Percentiles rank a stretch among this genome's conserved stretches.
These are phyloP conservation scores for Cubamyces lactineus DNA, from an alignment of 768 basidiomycete species.

Conservation along the genomic window DNA sequence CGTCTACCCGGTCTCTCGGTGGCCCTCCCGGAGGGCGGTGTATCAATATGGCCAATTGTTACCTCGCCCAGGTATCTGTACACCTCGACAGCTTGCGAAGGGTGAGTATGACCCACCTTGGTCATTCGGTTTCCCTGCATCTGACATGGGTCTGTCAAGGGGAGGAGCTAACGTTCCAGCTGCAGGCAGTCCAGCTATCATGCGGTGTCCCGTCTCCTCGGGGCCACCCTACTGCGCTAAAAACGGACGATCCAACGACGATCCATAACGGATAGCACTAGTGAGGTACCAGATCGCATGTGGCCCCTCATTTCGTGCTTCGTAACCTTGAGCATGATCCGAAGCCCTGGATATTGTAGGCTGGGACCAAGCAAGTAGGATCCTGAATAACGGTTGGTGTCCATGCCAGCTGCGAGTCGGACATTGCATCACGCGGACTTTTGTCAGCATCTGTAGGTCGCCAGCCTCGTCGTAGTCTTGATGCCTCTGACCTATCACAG, in stretches of 20 bases:
- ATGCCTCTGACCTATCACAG: conserved; percentile 16
- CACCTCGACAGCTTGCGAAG: not conserved
- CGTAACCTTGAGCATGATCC: not conserved
- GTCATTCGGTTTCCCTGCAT: no score
- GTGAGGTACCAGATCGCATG: not conserved
- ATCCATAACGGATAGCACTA: not conserved
- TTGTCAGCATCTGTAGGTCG: conserved; percentile 6
- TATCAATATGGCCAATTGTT: not conserved
- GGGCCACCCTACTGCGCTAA: not conserved
- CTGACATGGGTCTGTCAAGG: not conserved
- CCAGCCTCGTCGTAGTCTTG: not conserved
- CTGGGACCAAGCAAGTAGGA: not conserved
- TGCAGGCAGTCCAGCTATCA: no score
- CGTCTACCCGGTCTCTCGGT: not conserved
- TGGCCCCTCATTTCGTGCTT: not conserved
- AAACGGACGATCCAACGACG: not conserved
- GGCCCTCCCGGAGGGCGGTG: not conserved
- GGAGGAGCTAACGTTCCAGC: no score
- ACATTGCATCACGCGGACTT: conserved; percentile 7
- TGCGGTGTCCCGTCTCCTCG: not conserved
- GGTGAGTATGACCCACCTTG: no score
- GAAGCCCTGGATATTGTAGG: not conserved
- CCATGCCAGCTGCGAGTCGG: not conserved
- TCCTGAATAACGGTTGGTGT: not conserved
- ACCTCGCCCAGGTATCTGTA: not conserved